Percentiles rank a stretch among this genome's conserved stretches.
Evolutionary conservation across 495 filamentous ascomycete genomes (phyloP).

Genomic region (Aspergillus baeticus): DNA sequence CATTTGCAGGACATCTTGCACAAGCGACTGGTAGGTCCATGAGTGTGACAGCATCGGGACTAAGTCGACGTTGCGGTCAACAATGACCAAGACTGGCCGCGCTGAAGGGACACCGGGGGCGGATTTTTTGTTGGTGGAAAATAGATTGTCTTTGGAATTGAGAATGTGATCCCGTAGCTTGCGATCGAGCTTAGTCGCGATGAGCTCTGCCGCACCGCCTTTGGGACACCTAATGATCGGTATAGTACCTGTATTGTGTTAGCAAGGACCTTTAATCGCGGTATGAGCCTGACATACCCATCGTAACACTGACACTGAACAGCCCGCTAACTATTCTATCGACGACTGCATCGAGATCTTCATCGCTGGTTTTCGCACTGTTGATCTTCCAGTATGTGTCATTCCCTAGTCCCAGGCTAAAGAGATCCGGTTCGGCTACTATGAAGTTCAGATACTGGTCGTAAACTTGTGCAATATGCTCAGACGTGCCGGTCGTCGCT

Average conservation of each 20-base stretch:
- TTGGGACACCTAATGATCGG: slow-evolving; percentile 92
- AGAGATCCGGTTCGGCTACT: slow-evolving; percentile 91
- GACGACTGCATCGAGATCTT: slow-evolving; percentile 79
- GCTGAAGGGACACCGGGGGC: slow-evolving; percentile 63
- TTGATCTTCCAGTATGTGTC: slow-evolving; percentile 95
- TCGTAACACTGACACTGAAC: slow-evolving; percentile 95
- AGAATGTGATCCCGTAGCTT: slow-evolving; percentile 96
- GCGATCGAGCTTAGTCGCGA: slow-evolving; percentile 88
- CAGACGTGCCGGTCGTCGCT: slow-evolving; percentile 76
- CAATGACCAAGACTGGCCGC: slow-evolving; percentile 80
- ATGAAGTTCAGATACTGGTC: slow-evolving; percentile 99
- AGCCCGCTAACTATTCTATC: slow-evolving; percentile 92
- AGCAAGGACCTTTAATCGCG: neutral
- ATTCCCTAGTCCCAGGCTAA: slow-evolving; percentile 84
- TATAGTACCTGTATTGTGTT: slow-evolving; percentile 63
- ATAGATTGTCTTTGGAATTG: slow-evolving; percentile 95
- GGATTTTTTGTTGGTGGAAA: slow-evolving; percentile 56
- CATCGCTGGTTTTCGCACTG: slow-evolving; percentile 85
- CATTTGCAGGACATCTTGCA: slow-evolving; percentile 93
- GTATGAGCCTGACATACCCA: slow-evolving; percentile 57
- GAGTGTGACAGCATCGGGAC: slow-evolving; percentile 99
- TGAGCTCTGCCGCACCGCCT: slow-evolving; percentile 90
- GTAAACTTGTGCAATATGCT: slow-evolving; percentile 87
- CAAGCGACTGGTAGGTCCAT: slow-evolving; percentile 97
- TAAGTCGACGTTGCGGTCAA: slow-evolving; percentile 92